Base-by-base conservation (phyloP, 2,329 filamentous ascomycete genomes). In the Xylaria sp. region DNA sequence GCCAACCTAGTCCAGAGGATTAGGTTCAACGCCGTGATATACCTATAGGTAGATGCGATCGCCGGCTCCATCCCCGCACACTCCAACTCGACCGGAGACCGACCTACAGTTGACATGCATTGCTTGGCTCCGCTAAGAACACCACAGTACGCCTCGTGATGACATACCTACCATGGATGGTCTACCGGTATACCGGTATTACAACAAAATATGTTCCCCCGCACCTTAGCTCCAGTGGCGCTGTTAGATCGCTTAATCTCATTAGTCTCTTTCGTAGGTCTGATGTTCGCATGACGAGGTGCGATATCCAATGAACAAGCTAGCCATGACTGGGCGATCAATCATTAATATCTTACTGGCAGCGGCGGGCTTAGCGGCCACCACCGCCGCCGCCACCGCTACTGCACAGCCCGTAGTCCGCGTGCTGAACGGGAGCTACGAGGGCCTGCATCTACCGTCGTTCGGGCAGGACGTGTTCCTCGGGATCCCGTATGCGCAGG, bases 401-500 rank as follows among this genome's bases (percentile, higher is more conserved):
- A 15, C n/a, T n/a, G n/a, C n/a, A n/a, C n/a, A 69, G 15, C 74
- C 75, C 20, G 64, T 70, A 27, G 73, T 73, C 20, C 65, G 67
- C 2, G 61, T 74, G 29, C 70, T 55, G 29, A 81, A 81, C 51
- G 81, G 80, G n/a, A 78, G 75, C 2, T 81, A 80, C 53, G 68
- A 74, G 15, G 80, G 80, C 6, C 22, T 78, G 15, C 68, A 77
- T 63, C 75, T 77, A 36, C 55, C 75, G 3, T 61, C 64, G 5
- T 81, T 78, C 62, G 70, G 81, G 31, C 84, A 86, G 60, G 79
- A 81, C 55, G 75, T 71, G n/a, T 82, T 82, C 58, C 72, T 82
- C 2, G 80, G 80, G 11, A 78, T 81, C 3, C 78, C 79, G 0
- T 81, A 77, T 45, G 80, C 80, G 10, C 77, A 81, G 49, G 76